A percentile compares a stretch with the other conserved stretches of the same genome.
Conservation (phyloP, 768 basidiomycete genomes). For the Leccinum uliginosum region DNA sequence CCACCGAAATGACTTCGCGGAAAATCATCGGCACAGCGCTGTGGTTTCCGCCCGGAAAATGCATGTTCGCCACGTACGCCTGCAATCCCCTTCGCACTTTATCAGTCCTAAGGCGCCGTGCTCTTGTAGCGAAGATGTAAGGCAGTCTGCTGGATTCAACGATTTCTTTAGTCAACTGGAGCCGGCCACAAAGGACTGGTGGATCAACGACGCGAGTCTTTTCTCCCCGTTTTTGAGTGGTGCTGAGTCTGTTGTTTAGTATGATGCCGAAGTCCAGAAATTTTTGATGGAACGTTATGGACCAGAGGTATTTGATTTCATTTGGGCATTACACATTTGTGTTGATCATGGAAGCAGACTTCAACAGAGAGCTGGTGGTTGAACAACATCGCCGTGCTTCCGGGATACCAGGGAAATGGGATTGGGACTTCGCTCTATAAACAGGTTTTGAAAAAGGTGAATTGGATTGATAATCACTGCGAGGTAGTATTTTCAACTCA, state of each 20-base stretch:
- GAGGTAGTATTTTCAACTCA: not conserved
- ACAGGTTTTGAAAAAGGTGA: slow-evolving; percentile 1
- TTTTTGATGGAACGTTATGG: slow-evolving; percentile 1
- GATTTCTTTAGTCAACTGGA: slow-evolving; percentile 1
- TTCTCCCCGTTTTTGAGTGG: too few relatives aligned
- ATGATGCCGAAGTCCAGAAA: not conserved
- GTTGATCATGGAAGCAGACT: not conserved
- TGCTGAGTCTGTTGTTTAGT: not conserved
- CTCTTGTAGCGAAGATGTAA: not conserved
- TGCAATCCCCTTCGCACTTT: not conserved
- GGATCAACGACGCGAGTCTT: not conserved
- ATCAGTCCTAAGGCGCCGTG: too few relatives aligned
- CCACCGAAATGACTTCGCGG: not conserved
- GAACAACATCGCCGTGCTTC: not conserved
- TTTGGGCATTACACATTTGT: not conserved
- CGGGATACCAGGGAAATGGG: slow-evolving; percentile 1
- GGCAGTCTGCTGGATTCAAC: not conserved
- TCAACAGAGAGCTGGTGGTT: slow-evolving; percentile 1
- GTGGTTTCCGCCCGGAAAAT: slow-evolving; percentile 5
- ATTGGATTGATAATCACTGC: too few relatives aligned
- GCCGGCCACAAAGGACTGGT: slow-evolving; percentile 2
- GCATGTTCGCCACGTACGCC: not conserved
- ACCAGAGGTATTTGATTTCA: not conserved
- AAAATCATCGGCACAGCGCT: slow-evolving; percentile 3
- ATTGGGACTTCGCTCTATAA: not conserved